Base-by-base conservation (phyloP, 2,329 filamentous ascomycete species). In the Cercospora zeina region DNA sequence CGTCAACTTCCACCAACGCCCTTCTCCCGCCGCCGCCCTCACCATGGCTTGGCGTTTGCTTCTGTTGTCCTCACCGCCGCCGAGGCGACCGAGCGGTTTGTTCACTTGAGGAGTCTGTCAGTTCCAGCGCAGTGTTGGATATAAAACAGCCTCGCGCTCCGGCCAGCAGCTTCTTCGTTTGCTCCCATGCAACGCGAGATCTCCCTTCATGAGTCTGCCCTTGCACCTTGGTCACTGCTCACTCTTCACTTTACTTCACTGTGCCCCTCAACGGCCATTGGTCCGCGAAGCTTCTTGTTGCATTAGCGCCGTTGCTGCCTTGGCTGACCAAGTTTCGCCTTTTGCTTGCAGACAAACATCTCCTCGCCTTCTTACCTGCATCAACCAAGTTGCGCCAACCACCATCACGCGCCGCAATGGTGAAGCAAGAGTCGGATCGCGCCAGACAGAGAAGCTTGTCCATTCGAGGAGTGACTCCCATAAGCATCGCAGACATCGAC, bases 211-310 rank as follows among this genome's bases (percentile, higher is more conserved):
- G 69, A 70, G 70, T 64, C 49, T 65, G 19, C 62, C 64, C 31
- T 56, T 70, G 14, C 68, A 71, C 49, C 62, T 67, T 34, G 70
- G 69, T n/a, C 69, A 71, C 53, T 62, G 67, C 36, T 64, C 66
- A 24, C 47, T 51, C 47, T 55, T 49, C 34, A 54, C 57, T 39
- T 56, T 31, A 24, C 39, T 50, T 58, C 62, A 49, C 50, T 45
- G 53, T 19, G 21, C 19, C 16, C 7, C 4, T 50, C 14, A n/a
- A 11, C 50, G 13, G 13, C 39, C 16, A 21, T 27, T 51, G 27
- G 14, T 16, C 16, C 49, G 49, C 49, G 49, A 34, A 14, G 49
- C 7, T 34, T 51, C 14, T 19, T 34, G n/a, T 34, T 51, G 49
- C 49, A 51, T 51, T 33, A 30, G 49, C 45, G 39, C 21, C 34